These are phyloP conservation scores for Cicer arietinum DNA, from an alignment of 306 rosid genomes.

Conservation along the genomic window DNA sequence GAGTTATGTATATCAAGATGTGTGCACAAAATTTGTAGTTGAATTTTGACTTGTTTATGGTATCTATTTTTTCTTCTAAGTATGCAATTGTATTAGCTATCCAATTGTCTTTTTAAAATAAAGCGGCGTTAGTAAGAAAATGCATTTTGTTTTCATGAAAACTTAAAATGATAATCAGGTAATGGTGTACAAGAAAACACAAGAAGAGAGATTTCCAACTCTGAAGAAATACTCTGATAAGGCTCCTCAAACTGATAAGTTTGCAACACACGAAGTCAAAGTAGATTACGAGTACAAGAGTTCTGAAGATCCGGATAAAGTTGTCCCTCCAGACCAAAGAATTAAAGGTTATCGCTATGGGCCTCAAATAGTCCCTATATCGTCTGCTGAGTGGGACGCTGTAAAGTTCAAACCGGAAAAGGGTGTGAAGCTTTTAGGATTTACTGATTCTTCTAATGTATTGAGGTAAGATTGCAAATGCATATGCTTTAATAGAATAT, in stretches of 20 bases:
- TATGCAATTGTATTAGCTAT: conserved; percentile 11
- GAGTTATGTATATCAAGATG: conserved; percentile 4
- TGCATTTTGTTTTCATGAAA: conserved; percentile 23
- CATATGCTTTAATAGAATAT: conserved; percentile 25
- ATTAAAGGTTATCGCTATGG: conserved; percentile 94
- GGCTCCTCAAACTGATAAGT: conserved; percentile 77
- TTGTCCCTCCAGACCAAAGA: conserved; percentile 87
- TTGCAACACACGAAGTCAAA: conserved; percentile 85
- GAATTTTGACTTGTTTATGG: conserved; percentile 13
- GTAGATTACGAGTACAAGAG: conserved; percentile 79
- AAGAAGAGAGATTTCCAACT: conserved; percentile 89
- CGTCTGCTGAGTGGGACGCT: conserved; percentile 84
- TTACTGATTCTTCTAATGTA: conserved; percentile 74
- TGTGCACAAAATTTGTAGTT: not conserved
- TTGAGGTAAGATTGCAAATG: conserved; percentile 55
- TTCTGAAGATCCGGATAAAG: conserved; percentile 59
- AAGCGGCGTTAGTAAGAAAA: not conserved
- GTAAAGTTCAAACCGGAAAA: conserved; percentile 93
- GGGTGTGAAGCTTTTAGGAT: conserved; percentile 88
- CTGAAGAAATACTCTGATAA: conserved; percentile 90
- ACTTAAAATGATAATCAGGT: conserved; percentile 59
- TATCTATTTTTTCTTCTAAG: conserved; percentile 10
- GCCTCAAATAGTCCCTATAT: conserved; percentile 91
- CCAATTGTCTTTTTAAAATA: conserved; percentile 1
- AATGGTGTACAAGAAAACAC: conserved; percentile 91